phyloP scores from a whole-genome alignment of 257 asterid species.

The Lycium ferocissimum region DNA sequence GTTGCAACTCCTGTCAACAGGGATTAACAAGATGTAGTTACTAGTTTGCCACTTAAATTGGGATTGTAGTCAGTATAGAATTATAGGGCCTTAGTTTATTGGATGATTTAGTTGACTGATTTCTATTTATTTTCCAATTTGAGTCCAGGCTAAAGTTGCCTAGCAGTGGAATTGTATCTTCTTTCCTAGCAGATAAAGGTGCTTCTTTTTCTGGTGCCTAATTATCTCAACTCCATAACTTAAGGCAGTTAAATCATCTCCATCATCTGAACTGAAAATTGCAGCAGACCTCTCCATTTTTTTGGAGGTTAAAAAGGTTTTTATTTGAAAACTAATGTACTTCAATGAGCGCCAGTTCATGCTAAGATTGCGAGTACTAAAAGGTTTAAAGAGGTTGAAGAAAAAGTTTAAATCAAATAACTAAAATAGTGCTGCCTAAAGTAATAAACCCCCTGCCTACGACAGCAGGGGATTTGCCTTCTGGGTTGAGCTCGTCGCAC shows the following conservation, averaged over 20 bases:
- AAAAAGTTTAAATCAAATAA: background rate
- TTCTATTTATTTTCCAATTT: background rate
- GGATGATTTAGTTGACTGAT: constrained; percentile 3
- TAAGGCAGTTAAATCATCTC: background rate
- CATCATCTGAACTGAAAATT: background rate
- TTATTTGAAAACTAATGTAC: too few species aligned
- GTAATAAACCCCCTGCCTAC: too few species aligned
- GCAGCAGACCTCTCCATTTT: background rate
- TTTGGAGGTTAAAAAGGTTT: too few species aligned
- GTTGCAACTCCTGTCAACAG: constrained; percentile 28
- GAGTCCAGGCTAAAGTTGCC: constrained; percentile 21
- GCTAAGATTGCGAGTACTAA: background rate
- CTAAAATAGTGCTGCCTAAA: background rate
- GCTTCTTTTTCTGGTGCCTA: background rate
- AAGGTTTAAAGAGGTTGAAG: background rate
- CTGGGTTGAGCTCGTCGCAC: too few species aligned
- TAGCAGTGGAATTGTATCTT: background rate
- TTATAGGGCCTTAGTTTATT: constrained; percentile 22
- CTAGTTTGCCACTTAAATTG: constrained; percentile 19
- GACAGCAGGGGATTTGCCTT: too few species aligned
- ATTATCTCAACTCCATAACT: background rate
- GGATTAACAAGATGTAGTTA: constrained; percentile 21
- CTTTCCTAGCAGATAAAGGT: background rate
- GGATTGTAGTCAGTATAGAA: constrained; percentile 25
- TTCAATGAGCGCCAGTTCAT: background rate